phyloP scores from a whole-genome alignment of 192 early-diverging fungal species.

The Linnemannia schmuckeri region DNA sequence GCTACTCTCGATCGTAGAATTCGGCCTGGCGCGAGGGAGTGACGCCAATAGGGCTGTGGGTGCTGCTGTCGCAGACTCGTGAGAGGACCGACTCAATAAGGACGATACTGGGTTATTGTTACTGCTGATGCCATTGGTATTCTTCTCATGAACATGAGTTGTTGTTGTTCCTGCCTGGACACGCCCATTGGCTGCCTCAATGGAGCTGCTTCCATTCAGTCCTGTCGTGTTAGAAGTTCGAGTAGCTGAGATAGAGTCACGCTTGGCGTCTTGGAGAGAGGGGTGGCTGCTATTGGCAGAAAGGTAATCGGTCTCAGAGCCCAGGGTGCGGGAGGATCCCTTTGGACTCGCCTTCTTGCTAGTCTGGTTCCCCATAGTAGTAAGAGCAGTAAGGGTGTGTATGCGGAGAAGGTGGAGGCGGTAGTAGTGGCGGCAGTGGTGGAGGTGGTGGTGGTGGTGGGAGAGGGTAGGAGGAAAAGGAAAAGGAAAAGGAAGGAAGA shows the following conservation, averaged over 20 bases:
- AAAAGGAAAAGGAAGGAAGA: neutral
- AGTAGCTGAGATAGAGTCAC: neutral
- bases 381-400: no score
- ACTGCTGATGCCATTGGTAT: neutral
- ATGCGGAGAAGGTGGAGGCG: neutral
- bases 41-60: conserved; percentile 18
- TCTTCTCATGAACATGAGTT: neutral
- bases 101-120: neutral
- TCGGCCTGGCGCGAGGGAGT: neutral
- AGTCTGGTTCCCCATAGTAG: conserved; percentile 34
- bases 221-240: neutral
- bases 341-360: conserved; percentile 31
- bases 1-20: conserved; percentile 11
- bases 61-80: conserved; percentile 10
- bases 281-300: neutral
- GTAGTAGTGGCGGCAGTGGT: neutral
- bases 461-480: neutral
- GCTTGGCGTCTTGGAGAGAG: neutral
- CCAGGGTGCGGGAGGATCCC: conserved; percentile 6
- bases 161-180: neutral
- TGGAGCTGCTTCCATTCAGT: conserved; percentile 3
- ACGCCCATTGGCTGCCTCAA: neutral
- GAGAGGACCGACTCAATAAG: neutral
- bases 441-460: neutral
- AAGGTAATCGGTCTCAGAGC: neutral